Evolutionary conservation across 225 moss, liverwort and hornwort genomes (phyloP), one percentile per base, ranked within the genome.

Genomic region (Marchantia polymorpha): DNA sequence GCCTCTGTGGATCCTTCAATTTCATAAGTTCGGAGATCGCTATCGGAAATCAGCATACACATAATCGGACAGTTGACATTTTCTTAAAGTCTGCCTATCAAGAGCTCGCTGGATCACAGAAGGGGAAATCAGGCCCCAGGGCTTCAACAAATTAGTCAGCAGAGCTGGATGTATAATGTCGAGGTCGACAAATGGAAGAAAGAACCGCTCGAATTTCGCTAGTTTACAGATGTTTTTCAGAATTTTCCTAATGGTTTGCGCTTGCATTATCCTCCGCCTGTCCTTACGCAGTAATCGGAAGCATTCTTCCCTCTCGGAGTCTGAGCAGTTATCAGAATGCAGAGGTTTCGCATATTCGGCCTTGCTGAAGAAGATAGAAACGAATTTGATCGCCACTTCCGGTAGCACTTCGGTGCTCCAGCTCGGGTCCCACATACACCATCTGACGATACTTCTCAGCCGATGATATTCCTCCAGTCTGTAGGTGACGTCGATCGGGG

Each of bases 61-160:
- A 71, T 49, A 7, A 71, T 71, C 10, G 19, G 19, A 71, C 12
- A 71, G 26, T 0, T 64, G 64, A 64, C 25, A 6, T 23, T 8
- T 27, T 64, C 50, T 15, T 15, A 48, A 48, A 20, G 70, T 22
- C 48, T 71, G 70, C 3, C n/a, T 49, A 20, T n/a, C 49, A 20
- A 71, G 70, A 3, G 48, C 22, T n/a, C 50, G 6, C 48, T 49
- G 48, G 70, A 71, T 71, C 22, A 71, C 20, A 49, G 70, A 71
- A 73, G 73, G 17, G 73, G 75, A 17, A 60, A 76, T 60, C 60
- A 76, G 20, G 60, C 54, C 55, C 56, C 52, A 54, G 12, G 75
- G 75, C n/a, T 76, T 25, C 58, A 76, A 60, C 39, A 76, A 52
- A 11, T 76, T 31, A 54, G 25, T 60, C 59, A 76, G 46, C 16